Conservation (phyloP, 2,329 filamentous ascomycete species). For the Emericellopsis atlantica region DNA sequence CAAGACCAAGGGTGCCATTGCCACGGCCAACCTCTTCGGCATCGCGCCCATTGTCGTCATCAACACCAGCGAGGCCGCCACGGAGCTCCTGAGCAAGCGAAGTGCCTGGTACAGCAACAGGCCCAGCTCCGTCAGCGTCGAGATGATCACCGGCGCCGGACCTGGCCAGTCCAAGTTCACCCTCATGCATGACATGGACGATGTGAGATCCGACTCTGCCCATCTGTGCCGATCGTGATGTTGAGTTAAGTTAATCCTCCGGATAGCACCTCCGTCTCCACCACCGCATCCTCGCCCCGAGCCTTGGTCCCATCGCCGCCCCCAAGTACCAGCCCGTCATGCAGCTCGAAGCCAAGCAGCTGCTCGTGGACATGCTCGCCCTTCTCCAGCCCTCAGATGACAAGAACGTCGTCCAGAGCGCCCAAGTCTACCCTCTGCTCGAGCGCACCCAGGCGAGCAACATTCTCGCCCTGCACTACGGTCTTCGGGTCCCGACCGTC, state of each 20-base stretch:
- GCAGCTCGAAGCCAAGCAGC: constrained; percentile 30
- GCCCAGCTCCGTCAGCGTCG: constrained; percentile 8
- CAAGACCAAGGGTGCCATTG: constrained; percentile 6
- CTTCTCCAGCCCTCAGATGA: constrained; percentile 14
- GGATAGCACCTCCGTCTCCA: constrained; percentile 17
- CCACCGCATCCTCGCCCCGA: constrained; percentile 20
- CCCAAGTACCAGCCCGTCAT: constrained; percentile 25
- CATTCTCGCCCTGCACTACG: constrained; percentile 22
- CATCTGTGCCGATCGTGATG: too few relatives aligned
- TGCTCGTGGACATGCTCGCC: constrained; percentile 26
- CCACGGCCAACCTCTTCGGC: constrained; percentile 8
- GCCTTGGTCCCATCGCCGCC: constrained; percentile 13
- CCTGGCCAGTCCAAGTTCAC: constrained; percentile 8
- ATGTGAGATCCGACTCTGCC: background rate
- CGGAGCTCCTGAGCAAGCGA: constrained; percentile 8
- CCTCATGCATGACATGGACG: constrained; percentile 8
- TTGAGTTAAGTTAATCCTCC: background rate
- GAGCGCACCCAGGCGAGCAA: constrained; percentile 22
- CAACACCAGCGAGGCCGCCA: constrained; percentile 7
- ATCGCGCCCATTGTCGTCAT: constrained; percentile 8
- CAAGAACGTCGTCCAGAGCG: constrained; percentile 4
- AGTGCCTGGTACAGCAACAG: constrained; percentile 10
- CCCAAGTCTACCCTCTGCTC: constrained; percentile 15
- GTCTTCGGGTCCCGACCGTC: constrained; percentile 13
- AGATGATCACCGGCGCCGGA: constrained; percentile 10